Evolutionary conservation across 139 green algal species (phyloP), one percentile per base, ranked within the genome.

Genomic region (Tetraselmis striata): DNA sequence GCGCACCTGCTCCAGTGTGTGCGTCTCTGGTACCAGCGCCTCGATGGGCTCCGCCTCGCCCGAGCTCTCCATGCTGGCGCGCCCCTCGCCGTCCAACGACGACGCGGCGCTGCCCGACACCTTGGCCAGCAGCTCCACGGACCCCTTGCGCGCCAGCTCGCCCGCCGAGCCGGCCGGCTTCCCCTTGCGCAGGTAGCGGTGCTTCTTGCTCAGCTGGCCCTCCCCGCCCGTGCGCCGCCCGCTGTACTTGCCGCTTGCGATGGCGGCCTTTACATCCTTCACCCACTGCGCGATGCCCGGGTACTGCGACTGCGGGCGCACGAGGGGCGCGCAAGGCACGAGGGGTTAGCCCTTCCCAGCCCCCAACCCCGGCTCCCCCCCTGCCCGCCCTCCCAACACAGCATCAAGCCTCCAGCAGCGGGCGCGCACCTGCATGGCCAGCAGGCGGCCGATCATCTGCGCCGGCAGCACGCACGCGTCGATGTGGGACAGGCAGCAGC

Each of bases 1-100:
- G 24, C 93, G 93, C 2, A 93, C 94, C 82, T 97, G 94, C 81
- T 92, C 85, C 11, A 97, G 85, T 58, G 86, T 94, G 28, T 92
- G 86, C 0, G 89, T 91, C 0, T 84, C 84, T 0, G 88, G 87
- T 78, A 92, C 76, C 29, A 97, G 86, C 45, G 45, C 45, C 45
- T 67, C 45, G 45, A 67, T 18, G 45, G 45, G 45, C 18, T 67
- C 45, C 11, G 5, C 45, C 45, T 67, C 45, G 5, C 45, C 45
- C 11, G 5, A 25, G 18, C 45, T 67, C 45, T 67, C 45, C 45
- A 67, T 18, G 45, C 45, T 67, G 45, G 5, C 18, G 11, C 45
- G 45, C 5, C 5, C 11, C 5, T 67, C 45, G 45, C 45, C 45
- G 45, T 5, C 45, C n/a, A n/a, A n/a, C 5, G 11, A 25, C 11